Base-by-base conservation (phyloP, 257 asterid species). In the Lycium barbarum region DNA sequence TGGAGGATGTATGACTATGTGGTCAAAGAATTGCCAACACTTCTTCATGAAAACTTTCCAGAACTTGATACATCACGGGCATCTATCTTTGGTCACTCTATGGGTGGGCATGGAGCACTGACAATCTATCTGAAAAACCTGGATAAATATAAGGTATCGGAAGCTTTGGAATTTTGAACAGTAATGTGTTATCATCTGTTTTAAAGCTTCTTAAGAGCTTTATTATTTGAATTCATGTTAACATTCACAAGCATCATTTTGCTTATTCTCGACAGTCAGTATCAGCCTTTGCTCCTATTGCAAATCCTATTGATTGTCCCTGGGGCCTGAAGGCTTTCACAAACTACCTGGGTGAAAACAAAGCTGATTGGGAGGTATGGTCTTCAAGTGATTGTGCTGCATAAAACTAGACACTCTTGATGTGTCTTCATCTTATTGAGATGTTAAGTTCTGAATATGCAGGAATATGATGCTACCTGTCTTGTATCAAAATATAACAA, bases 31-130 rank as follows among this genome's bases (percentile, higher is more conserved):
- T 84, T 97, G 86, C 99, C 99, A 2, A 87, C 87, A 20, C 94
- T 97, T 87, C 89, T 95, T 73, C 68, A 65, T 83, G 98, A 94
- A 82, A 94, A 95, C 90, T 97, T 95, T 86, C 88, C 96, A 36
- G 94, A 92, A 91, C 96, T 97, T 20, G 97, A 97, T 84, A 90
- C 95, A 14, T 89, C 97, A 49, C 93, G 93, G 49, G 98, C 99
- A 81, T 97, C 99, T 47, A 91, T 97, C 87, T 95, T 67, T 84
- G 99, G 99, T 57, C 99, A 97, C 86, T 97, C 98, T 35, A 97
- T 97, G 98, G 99, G 99, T 26, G 98, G 99, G 59, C 99, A 97
- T 87, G 99, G 99, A 86, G 99, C 98, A 22, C 91, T 97, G 33
- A 94, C 97, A 47, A 93, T 97, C 89, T 97, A 95, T 94, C 89